Conservation (phyloP, 306 rosid genomes). For the Rosa chinensis region DNA sequence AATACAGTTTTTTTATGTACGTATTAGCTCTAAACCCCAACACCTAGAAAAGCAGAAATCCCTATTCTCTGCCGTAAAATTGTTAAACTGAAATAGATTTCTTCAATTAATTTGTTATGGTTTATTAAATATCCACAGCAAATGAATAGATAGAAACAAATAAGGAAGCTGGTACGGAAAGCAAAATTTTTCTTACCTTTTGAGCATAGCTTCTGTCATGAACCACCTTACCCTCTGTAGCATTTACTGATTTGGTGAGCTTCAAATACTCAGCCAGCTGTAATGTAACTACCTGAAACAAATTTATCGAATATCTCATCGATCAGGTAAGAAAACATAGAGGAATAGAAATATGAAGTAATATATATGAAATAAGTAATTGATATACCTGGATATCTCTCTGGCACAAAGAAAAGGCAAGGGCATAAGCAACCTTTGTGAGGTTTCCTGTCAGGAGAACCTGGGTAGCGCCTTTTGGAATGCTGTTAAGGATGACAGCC, state of each 20-base stretch:
- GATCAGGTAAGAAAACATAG: background rate
- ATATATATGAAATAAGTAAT: background rate
- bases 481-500: constrained; percentile 50
- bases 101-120: too few relatives aligned
- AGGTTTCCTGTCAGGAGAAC: constrained; percentile 63
- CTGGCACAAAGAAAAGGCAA: constrained; percentile 50
- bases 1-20: background rate
- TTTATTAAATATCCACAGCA: too few relatives aligned
- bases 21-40: background rate
- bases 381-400: constrained; percentile 49
- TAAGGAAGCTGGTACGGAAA: background rate
- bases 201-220: constrained; percentile 36
- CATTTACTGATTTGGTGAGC: constrained; percentile 36
- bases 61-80: background rate
- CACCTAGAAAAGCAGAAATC: background rate
- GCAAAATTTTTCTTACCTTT: constrained; percentile 31
- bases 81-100: background rate
- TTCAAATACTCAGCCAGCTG: constrained; percentile 38
- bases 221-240: constrained; percentile 32
- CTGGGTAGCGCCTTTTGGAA: constrained; percentile 62
- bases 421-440: constrained; percentile 64
- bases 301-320: background rate
- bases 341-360: background rate
- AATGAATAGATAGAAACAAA: background rate
- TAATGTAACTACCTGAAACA: constrained; percentile 42